Percentiles rank a stretch among this genome's conserved stretches.
Evolutionary conservation across 139 green algal species (phyloP).

Genomic region (Coelastrella sp.): DNA sequence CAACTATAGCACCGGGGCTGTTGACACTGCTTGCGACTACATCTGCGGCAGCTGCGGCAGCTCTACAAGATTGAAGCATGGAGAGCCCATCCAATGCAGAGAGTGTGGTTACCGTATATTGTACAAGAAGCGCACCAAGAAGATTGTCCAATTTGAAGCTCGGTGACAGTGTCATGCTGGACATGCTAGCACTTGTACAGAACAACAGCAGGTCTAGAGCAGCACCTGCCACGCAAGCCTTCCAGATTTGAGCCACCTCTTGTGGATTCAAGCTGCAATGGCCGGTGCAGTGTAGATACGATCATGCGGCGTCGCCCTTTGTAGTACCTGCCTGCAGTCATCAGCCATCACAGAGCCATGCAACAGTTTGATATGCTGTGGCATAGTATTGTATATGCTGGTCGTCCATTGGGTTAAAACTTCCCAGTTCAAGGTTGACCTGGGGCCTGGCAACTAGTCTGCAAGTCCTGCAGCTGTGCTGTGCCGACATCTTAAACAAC

Average conservation of each 20-base stretch:
- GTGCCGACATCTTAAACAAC: too few relatives aligned
- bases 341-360: too few relatives aligned
- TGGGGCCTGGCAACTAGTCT: too few relatives aligned
- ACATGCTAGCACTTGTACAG: not conserved
- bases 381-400: too few relatives aligned
- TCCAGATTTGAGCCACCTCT: not conserved
- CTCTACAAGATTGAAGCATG: slow-evolving; percentile 87
- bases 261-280: not conserved
- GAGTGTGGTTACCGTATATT: slow-evolving; percentile 98
- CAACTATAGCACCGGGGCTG: slow-evolving; percentile 20
- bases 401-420: too few relatives aligned
- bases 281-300: not conserved
- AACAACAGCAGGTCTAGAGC: not conserved
- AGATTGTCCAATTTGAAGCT: slow-evolving; percentile 94
- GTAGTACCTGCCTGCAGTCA: too few relatives aligned
- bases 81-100: slow-evolving; percentile 94
- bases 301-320: too few relatives aligned
- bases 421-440: too few relatives aligned
- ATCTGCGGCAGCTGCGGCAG: slow-evolving; percentile 92
- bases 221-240: not conserved
- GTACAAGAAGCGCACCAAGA: slow-evolving; percentile 99
- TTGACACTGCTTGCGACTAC: slow-evolving; percentile 72
- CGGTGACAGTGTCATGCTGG: slow-evolving; percentile 56
- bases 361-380: too few relatives aligned
- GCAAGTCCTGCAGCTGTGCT: too few relatives aligned